Conservation (phyloP, 1,284 basidiomycete genomes). For the Prillingera fragicola region DNA sequence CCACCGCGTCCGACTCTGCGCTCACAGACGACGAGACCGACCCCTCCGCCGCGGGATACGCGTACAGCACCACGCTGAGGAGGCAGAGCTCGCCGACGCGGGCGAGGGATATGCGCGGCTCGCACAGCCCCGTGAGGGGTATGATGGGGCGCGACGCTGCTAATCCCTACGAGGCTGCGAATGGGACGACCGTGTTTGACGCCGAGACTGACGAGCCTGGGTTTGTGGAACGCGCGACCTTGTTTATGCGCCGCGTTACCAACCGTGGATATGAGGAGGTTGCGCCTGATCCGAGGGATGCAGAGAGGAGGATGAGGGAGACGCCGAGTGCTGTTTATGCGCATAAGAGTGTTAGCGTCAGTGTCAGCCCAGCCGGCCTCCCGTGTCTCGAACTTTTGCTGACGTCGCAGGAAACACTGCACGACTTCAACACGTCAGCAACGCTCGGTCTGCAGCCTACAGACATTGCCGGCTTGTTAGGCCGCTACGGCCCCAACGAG, state of each 20-base stretch:
- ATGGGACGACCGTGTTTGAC: conserved; percentile 7
- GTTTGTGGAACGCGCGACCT: conserved; percentile 6
- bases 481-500: conserved; percentile 81
- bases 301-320: conserved; percentile 37
- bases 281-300: conserved; percentile 20
- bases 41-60: conserved; percentile 51
- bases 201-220: conserved; percentile 13
- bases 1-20: no score
- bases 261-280: conserved; percentile 33
- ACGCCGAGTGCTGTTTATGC: conserved; percentile 45
- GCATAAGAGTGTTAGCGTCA: conserved; percentile 39
- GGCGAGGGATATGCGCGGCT: conserved; percentile 3
- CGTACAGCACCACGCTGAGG: conserved; percentile 72
- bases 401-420: conserved; percentile 31
- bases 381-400: background rate
- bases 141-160: conserved; percentile 3
- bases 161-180: conserved; percentile 12
- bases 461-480: conserved; percentile 63
- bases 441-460: conserved; percentile 60
- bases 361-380: conserved; percentile 1
- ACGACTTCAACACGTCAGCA: conserved; percentile 58
- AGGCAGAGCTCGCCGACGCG: conserved; percentile 51
- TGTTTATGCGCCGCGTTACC: conserved; percentile 22
- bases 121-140: background rate
- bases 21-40: background rate